Evolutionary conservation across 257 asterid genomes (phyloP), one percentile per base, ranked within the genome.

Genomic region (Marsdenia floribunda): DNA sequence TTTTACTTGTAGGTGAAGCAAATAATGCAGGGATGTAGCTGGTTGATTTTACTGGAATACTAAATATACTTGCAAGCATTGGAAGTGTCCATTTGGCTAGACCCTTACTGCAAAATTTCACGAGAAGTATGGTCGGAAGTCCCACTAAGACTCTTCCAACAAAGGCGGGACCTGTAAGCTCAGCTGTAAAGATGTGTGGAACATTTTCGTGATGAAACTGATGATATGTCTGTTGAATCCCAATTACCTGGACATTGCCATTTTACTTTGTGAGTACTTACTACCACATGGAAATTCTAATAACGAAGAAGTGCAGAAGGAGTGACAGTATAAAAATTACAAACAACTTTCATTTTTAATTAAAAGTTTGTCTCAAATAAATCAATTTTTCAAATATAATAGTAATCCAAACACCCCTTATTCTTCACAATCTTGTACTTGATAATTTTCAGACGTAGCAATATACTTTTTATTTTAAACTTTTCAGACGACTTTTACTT

Each of bases 31-130:
- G 92, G 74, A 94, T 50, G 37, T 92, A 94, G 88, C 89, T 84
- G 50, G 93, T 89, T 50, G 99, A 90, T 81, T 87, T 87, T 70
- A 92, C 79, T 49, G 96, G 91, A 85, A 95, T 88, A 74, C 99
- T 91, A 85, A 95, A 74, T 71, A 96, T 82, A 76, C 86, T 89
- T 22, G 99, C 93, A 42, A 90, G 83, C 68, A 89, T 85, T 55
- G 99, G 99, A 73, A 95, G 90, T 81, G 85, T 88, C 96, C 99
- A 88, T 86, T 89, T 92, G 61, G 97, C 88, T 44, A 95, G 87
- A 75, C 93, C 96, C 86, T 95, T 93, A 86, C 96, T 89, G 75
- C 99, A 90, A 78, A 84, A 92, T 87, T 93, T 95, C 73, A 90
- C 96, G 0, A 95, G 73, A 72, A 95, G 90, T 80, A 95, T 95